A percentile compares a stretch with the other conserved stretches of the same genome.
Evolutionary conservation across 2,329 filamentous ascomycete genomes (phyloP).

Genomic region (Aspergillus quadricinctus): DNA sequence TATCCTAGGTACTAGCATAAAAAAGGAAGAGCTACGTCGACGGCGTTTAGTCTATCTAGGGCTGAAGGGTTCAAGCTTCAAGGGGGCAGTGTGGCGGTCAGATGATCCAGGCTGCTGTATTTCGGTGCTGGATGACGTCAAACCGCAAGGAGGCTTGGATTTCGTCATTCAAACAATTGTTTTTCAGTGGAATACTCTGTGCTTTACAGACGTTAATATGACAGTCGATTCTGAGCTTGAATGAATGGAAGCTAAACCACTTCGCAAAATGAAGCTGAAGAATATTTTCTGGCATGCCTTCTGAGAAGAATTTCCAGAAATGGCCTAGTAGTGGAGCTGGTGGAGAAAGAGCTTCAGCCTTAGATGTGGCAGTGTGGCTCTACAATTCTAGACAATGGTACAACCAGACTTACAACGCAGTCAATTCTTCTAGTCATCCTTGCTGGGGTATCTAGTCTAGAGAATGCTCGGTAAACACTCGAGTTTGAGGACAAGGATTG

Average conservation of each 20-base stretch:
- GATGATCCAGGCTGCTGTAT: background rate
- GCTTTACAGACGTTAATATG: background rate
- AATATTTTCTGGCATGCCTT: background rate
- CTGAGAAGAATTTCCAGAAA: background rate
- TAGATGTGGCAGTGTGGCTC: background rate
- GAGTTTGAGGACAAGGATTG: background rate
- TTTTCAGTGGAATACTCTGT: background rate
- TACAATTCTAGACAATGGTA: background rate
- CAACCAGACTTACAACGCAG: too few relatives aligned
- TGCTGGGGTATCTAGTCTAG: too few relatives aligned
- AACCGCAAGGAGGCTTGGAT: background rate
- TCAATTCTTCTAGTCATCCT: background rate
- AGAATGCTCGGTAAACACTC: background rate
- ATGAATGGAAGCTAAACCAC: background rate
- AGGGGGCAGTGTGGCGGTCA: background rate
- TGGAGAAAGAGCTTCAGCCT: background rate
- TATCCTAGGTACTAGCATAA: too few relatives aligned
- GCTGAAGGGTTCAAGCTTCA: background rate
- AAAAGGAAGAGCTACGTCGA: background rate
- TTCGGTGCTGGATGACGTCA: background rate
- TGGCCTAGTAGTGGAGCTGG: background rate
- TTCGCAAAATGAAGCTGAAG: background rate
- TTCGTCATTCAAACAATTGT: background rate
- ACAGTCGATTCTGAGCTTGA: background rate
- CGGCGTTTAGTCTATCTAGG: background rate